Evolutionary conservation across 2,329 filamentous ascomycete species (phyloP).

Genomic region (Purpureocillium lavendulum): DNA sequence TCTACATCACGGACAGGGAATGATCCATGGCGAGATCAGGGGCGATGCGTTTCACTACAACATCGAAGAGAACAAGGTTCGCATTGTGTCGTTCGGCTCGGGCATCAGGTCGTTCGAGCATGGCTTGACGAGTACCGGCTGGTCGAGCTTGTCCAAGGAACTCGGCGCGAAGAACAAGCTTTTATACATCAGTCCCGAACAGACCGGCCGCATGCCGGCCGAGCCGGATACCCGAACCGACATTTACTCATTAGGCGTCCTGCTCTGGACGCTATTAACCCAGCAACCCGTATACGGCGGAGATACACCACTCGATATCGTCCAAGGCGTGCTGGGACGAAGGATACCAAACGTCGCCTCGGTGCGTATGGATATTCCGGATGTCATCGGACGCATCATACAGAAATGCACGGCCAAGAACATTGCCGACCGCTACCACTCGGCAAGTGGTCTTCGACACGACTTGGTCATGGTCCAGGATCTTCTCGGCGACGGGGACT

Average conservation of each 20-base stretch:
- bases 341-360: conserved; percentile 69
- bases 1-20: conserved; percentile 78
- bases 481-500: conserved; percentile 67
- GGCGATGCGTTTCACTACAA: conserved; percentile 89
- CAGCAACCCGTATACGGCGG: conserved; percentile 76
- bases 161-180: conserved; percentile 82
- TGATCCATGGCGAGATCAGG: conserved; percentile 85
- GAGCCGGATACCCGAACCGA: conserved; percentile 90
- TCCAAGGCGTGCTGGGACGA: conserved; percentile 78
- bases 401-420: conserved; percentile 89
- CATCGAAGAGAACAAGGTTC: conserved; percentile 59
- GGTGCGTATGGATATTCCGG: conserved; percentile 74
- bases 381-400: conserved; percentile 73
- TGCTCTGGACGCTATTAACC: conserved; percentile 81
- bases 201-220: conserved; percentile 85
- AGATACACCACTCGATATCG: conserved; percentile 74
- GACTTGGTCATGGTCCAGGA: conserved; percentile 70
- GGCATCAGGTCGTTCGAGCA: conserved; percentile 86
- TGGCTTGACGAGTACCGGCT: conserved; percentile 75
- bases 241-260: conserved; percentile 82
- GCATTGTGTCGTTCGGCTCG: conserved; percentile 77
- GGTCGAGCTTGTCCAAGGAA: conserved; percentile 76
- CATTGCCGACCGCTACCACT: conserved; percentile 82
- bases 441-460: conserved; percentile 74
- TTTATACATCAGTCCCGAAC: conserved; percentile 87